Evolutionary conservation across 768 basidiomycete genomes (phyloP).

Genomic region (Lanmaoa pseudosensibilis): DNA sequence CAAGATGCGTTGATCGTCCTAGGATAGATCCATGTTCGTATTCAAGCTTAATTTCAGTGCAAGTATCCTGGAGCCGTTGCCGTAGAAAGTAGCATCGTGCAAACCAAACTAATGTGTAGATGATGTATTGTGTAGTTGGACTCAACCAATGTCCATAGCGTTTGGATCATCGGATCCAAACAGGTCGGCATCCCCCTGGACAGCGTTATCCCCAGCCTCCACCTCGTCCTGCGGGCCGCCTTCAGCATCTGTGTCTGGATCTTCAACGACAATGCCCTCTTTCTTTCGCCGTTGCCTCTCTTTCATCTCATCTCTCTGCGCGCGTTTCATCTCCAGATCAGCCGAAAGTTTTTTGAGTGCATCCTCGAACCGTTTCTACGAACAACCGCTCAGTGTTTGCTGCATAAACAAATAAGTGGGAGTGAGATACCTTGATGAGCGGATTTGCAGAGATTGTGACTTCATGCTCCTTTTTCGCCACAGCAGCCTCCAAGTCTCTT

Average conservation of each 20-base stretch:
- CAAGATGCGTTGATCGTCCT: not conserved
- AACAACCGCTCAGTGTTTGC: not conserved
- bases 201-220: slow-evolving; percentile 25
- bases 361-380: slow-evolving; percentile 90
- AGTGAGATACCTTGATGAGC: slow-evolving; percentile 66
- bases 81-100: not conserved
- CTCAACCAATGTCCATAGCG: slow-evolving; percentile 35
- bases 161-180: slow-evolving; percentile 52
- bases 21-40: not conserved
- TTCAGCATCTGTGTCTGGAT: slow-evolving; percentile 43
- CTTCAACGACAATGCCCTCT: slow-evolving; percentile 53
- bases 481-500: slow-evolving; percentile 82
- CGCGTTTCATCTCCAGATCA: slow-evolving; percentile 82
- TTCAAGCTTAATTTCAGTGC: not conserved
- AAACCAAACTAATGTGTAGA: not conserved
- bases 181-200: slow-evolving; percentile 30
- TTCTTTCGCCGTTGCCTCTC: slow-evolving; percentile 72
- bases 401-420: not conserved
- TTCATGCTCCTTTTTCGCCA: slow-evolving; percentile 81
- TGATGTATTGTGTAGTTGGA: not conserved
- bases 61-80: not conserved
- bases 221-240: slow-evolving; percentile 39
- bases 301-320: slow-evolving; percentile 76
- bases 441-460: slow-evolving; percentile 83
- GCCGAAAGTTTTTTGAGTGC: slow-evolving; percentile 82